A percentile compares a stretch with the other conserved stretches of the same genome.
These are phyloP conservation scores for Gossypium lobatum DNA, from an alignment of 441 rosid species.

Conservation along the genomic window DNA sequence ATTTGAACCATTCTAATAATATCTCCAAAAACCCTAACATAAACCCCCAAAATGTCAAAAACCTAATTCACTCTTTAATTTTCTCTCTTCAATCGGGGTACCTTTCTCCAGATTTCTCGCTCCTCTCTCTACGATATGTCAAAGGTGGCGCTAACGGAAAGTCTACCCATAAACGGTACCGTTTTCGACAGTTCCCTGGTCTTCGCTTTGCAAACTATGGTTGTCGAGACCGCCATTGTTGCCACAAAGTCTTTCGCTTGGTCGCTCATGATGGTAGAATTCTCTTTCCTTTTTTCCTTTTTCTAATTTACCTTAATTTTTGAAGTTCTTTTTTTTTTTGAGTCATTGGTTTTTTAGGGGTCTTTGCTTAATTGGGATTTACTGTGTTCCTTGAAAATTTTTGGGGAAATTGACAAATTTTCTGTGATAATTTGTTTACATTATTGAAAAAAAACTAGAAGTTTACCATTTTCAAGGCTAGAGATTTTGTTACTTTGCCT, in stretches of 20 bases:
- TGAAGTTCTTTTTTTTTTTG: neutral
- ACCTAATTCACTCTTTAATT: conserved; percentile 19
- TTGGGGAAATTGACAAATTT: neutral
- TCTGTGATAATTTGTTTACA: neutral
- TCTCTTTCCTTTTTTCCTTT: neutral
- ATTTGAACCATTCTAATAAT: neutral
- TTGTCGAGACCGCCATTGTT: conserved; percentile 31
- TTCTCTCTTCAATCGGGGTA: neutral
- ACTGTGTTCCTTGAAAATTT: neutral
- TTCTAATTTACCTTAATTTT: neutral
- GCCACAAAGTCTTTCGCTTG: conserved; percentile 29
- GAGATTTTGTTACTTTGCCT: neutral
- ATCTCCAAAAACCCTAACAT: conserved; percentile 28
- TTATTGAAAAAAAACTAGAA: neutral
- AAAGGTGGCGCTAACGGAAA: conserved; percentile 16
- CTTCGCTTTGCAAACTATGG: conserved; percentile 28
- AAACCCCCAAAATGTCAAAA: conserved; percentile 26
- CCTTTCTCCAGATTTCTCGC: conserved; percentile 1
- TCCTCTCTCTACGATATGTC: neutral
- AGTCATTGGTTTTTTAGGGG: neutral
- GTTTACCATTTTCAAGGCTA: neutral
- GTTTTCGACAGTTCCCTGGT: conserved; percentile 17
- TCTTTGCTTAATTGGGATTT: neutral
- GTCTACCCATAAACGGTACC: conserved; percentile 19
- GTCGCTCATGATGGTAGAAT: conserved; percentile 36